Evolutionary conservation across 2,329 filamentous ascomycete genomes (phyloP), one percentile per base, ranked within the genome.

Genomic region (Pseudogymnoascus destructans): DNA sequence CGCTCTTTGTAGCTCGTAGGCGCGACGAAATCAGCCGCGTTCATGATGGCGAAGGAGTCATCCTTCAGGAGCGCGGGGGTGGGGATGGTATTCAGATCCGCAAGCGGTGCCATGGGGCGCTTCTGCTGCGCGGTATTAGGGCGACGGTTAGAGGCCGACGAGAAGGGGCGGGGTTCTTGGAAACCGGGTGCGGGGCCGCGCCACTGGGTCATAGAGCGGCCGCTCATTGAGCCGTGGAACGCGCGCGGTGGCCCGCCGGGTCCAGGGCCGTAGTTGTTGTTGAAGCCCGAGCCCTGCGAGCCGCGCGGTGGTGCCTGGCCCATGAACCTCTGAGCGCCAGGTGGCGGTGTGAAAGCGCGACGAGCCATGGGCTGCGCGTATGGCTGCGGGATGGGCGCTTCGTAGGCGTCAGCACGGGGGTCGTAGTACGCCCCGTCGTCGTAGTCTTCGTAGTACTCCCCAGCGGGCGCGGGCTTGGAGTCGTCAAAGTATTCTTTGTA

Each of bases 401-500:
- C 78, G 66, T 84, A 84, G 32, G 77, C 79, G 10, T 84, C 84
- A 32, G 77, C 79, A 9, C 82, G 78, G 7, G 85, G 80, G 64
- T 87, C 84, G 60, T 83, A 86, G 68, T 81, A 84, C 5, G 79
- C 66, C 42, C 69, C 74, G 17, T 80, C 74, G 60, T 86, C 83
- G 66, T 89, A 88, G 65, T 92, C 87, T 66, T 91, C 87, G 62
- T 87, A 85, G 70, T 91, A 87, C 58, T 77, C 69, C 13, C 68
- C 69, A n/a, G 64, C 58, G 52, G 67, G 67, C 13, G 63, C 66
- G 40, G 68, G 68, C 69, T 83, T 87, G 60, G 77, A 82, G 40
- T 96, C 92, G 64, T 97, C 93, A 66, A 98, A 98, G 74, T 98
- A 98, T 70, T 98, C 93, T 75, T 96, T 96, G 77, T 98, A 98